Base-by-base conservation (phyloP, 106 monocot species). In the Acorus calamus region DNA sequence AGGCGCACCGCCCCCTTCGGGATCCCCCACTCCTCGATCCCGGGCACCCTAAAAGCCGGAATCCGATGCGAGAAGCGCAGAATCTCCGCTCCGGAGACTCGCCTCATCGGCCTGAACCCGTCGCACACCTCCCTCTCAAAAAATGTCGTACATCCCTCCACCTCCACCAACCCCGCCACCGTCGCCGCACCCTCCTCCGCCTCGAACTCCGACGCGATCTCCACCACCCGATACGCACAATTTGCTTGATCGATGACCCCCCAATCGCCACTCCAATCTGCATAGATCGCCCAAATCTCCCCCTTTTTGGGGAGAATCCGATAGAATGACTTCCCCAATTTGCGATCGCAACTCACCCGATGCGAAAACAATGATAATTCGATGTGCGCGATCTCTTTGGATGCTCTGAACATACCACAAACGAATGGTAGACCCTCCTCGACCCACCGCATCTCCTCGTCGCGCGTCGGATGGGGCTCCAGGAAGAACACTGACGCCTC, bases 251-350 rank as follows among this genome's bases (percentile, higher is more conserved):
- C 28, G 13, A 7, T 46, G 5, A 46, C 4, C 28, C 47, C 48
- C 42, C 57, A 44, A 2, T 50, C 46, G 44, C 72, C 70, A n/a
- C 57, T 56, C 28, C 3, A 41, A 2, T 73, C 57, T 41, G 5
- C 46, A 12, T 73, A 64, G 2, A 73, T 50, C 0, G 64, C 72
- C 72, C 72, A 73, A 14, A 73, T 42, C 64, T 73, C 72, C 14
- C 65, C 57, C 13, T 64, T 58, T 50, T 50, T 64, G 6, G 72
- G 72, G 41, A 57, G 58, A 57, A 73, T 57, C 64, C 44, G 50
- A 6, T 64, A 73, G 14, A 61, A 8, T 7, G 2, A n/a, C 4
- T 50, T 42, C 28, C 28, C 28, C 14, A 7, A 28, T 28, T n/a
- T n/a, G 47, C 2, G 2, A 6, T 44, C 46, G 11, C 4, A n/a